Base-by-base conservation (phyloP, 331 rosid species). In the Stylosanthes scabra region DNA sequence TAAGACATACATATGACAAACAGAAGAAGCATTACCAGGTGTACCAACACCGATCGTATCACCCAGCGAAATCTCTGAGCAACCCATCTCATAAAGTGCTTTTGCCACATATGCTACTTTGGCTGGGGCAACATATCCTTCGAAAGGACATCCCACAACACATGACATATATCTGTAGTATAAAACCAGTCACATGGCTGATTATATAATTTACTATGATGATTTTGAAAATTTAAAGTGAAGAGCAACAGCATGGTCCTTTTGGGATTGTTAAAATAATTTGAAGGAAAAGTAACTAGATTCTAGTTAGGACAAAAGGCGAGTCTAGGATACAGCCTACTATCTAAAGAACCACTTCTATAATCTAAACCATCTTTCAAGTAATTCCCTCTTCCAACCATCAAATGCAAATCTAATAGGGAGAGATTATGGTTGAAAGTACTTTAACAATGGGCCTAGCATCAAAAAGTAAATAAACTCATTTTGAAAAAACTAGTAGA, bases 11-110 rank as follows among this genome's bases (percentile, higher is more conserved):
- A 31, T 9, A 54, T 59, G 68, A 47, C 70, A 25, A 11, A 63
- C 8, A 40, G 68, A 65, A 28, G 58, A 66, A 82, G 70, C 78
- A 71, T 86, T 88, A 93, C 98, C 98, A 29, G 94, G 97, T 63
- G 96, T 93, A 50, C 96, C 97, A 72, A 93, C 96, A 63, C 98
- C 98, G 75, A 91, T 91, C 1, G 98, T 93, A 81, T 93, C 98
- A 1, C 98, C 98, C 7, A 93, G 88, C 70, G 98, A 91, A 83
- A 93, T 93, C 76, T 93, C 97, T 9, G 80, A 85, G 89, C 97
- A 91, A 34, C 96, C 98, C 91, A 93, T 89, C 12, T 80, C 87
- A 72, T 77, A 71, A 46, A 93, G 96, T 78, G 92, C 87, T 82
- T 82, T 89, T n/a, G 96, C 97, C 67, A 93, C 88, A 59, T 87